Percentiles rank a stretch among this genome's conserved stretches.
These are phyloP conservation scores for Bacidia rubella DNA, from an alignment of 495 filamentous ascomycete genomes.

Conservation along the genomic window DNA sequence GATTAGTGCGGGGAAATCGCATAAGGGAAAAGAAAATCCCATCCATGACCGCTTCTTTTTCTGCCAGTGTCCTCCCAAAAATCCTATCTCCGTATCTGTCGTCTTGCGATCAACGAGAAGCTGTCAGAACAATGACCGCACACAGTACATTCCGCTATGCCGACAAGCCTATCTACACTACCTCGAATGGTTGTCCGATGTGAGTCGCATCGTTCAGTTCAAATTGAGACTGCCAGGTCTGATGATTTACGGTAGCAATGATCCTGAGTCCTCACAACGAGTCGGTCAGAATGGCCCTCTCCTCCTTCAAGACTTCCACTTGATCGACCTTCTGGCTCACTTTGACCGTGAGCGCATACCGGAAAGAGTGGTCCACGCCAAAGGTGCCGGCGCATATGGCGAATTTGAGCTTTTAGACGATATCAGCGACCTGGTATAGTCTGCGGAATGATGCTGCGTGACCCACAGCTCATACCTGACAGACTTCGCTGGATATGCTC, in stretches of 20 bases:
- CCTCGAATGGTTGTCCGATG: slow-evolving; percentile 46
- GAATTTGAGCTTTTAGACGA: slow-evolving; percentile 49
- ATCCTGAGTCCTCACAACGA: slow-evolving; percentile 44
- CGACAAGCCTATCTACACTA: slow-evolving; percentile 46
- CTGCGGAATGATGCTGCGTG: neutral
- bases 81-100: no score
- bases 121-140: no score
- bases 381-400: slow-evolving; percentile 47
- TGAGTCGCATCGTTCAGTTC: neutral
- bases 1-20: neutral
- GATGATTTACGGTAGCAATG: slow-evolving; percentile 26
- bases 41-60: neutral
- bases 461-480: neutral
- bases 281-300: slow-evolving; percentile 51
- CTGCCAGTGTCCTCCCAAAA: no score
- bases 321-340: slow-evolving; percentile 35
- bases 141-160: slow-evolving; percentile 40
- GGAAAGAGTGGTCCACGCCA: slow-evolving; percentile 48
- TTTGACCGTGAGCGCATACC: slow-evolving; percentile 39
- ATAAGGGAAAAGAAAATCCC: neutral
- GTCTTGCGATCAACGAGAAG: no score
- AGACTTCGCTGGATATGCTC: slow-evolving; percentile 33
- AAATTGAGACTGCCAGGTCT: neutral
- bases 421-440: slow-evolving; percentile 27
- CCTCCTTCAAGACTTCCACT: slow-evolving; percentile 44